phyloP scores from a whole-genome alignment of 2,329 filamentous ascomycete species.

The Ceratocystis colombiana region DNA sequence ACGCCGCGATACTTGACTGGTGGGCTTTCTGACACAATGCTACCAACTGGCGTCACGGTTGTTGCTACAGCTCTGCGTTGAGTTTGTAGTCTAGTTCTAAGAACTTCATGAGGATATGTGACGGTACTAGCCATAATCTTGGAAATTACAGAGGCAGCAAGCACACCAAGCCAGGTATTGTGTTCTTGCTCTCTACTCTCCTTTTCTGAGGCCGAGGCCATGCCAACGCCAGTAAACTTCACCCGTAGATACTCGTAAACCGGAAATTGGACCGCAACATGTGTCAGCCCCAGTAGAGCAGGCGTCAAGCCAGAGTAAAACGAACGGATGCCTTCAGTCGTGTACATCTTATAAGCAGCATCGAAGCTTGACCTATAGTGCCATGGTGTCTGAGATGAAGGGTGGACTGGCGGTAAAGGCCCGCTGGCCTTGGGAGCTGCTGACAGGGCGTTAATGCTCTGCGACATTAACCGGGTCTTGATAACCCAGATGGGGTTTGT shows the following conservation, averaged over 20 bases:
- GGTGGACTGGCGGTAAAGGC: slow-evolving; percentile 42
- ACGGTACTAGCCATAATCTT: slow-evolving; percentile 90
- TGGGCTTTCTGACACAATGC: slow-evolving; percentile 29
- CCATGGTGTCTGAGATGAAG: slow-evolving; percentile 60
- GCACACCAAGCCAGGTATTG: slow-evolving; percentile 67
- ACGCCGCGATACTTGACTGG: slow-evolving; percentile 62
- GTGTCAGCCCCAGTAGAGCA: slow-evolving; percentile 79
- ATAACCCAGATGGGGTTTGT: slow-evolving; percentile 99
- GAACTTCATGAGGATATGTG: slow-evolving; percentile 94
- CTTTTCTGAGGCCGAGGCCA: slow-evolving; percentile 56
- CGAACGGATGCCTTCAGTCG: slow-evolving; percentile 71
- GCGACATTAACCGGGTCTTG: slow-evolving; percentile 96
- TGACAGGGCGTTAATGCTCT: slow-evolving; percentile 44
- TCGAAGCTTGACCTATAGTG: slow-evolving; percentile 85
- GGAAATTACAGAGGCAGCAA: slow-evolving; percentile 81
- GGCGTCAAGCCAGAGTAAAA: slow-evolving; percentile 95
- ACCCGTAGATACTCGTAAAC: slow-evolving; percentile 90
- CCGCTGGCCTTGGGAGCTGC: slow-evolving; percentile 33
- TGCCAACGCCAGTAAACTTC: slow-evolving; percentile 77
- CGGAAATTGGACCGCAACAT: slow-evolving; percentile 95
- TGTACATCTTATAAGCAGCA: slow-evolving; percentile 93
- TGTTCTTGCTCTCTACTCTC: slow-evolving; percentile 30
- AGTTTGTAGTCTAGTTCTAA: slow-evolving; percentile 86
- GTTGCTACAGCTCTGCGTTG: slow-evolving; percentile 61
- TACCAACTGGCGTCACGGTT: slow-evolving; percentile 38